Conservation (phyloP, 2,329 filamentous ascomycete genomes). For the Aspergillus sp. region DNA sequence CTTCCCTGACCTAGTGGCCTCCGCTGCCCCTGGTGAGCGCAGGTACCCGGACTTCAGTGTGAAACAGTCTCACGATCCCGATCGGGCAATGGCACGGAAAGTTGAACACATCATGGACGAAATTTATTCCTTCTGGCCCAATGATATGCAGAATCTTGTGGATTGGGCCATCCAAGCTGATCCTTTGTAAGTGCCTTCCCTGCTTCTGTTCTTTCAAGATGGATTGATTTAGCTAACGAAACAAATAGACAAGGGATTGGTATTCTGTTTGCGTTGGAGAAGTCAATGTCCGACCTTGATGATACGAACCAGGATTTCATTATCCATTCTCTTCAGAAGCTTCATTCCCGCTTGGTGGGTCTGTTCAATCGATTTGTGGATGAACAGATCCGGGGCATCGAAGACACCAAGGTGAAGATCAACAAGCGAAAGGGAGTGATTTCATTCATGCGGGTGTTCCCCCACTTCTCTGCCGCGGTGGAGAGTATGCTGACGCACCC, state of each 20-base stretch:
- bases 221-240: slow-evolving; percentile 17
- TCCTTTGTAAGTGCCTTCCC: slow-evolving; percentile 59
- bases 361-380: slow-evolving; percentile 86
- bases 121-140: slow-evolving; percentile 74
- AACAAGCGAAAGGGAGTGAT: slow-evolving; percentile 98
- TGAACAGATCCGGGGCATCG: slow-evolving; percentile 89
- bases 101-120: slow-evolving; percentile 85
- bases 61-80: slow-evolving; percentile 76
- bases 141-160: slow-evolving; percentile 69
- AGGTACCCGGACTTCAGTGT: slow-evolving; percentile 65
- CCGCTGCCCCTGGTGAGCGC: slow-evolving; percentile 59
- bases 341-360: slow-evolving; percentile 66
- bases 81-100: slow-evolving; percentile 75
- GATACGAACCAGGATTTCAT: slow-evolving; percentile 93
- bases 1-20: slow-evolving; percentile 72
- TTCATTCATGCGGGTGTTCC: slow-evolving; percentile 89
- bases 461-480: slow-evolving; percentile 71
- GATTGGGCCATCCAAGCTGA: slow-evolving; percentile 78
- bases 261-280: slow-evolving; percentile 72
- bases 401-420: slow-evolving; percentile 97
- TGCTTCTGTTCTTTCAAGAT: slow-evolving; percentile 1
- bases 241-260: slow-evolving; percentile 72
- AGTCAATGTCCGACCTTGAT: slow-evolving; percentile 68
- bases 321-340: slow-evolving; percentile 68
- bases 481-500: slow-evolving; percentile 69